Evolutionary conservation across 768 basidiomycete species (phyloP).

Genomic region (Terana coerulea): DNA sequence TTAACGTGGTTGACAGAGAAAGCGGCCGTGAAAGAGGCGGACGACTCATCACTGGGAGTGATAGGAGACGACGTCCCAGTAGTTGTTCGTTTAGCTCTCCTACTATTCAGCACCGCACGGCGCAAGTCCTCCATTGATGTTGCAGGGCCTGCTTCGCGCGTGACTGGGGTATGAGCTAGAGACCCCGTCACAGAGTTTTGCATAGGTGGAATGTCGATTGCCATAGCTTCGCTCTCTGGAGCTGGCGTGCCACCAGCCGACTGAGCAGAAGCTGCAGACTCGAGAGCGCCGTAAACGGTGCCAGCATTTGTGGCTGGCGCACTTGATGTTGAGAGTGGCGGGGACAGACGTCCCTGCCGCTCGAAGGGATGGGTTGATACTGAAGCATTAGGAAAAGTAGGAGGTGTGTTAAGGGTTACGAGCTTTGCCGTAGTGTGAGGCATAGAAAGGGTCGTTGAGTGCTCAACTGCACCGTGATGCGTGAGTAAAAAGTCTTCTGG

Average conservation of each 20-base stretch:
- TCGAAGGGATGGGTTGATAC: no score
- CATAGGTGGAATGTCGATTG: neutral
- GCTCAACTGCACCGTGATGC: no score
- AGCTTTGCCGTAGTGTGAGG: no score
- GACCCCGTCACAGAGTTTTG: neutral
- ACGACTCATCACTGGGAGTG: slow-evolving; percentile 18
- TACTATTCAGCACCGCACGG: slow-evolving; percentile 31
- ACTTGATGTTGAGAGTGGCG: no score
- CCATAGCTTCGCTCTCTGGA: neutral
- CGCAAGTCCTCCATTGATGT: slow-evolving; percentile 34
- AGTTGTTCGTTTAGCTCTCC: slow-evolving; percentile 23
- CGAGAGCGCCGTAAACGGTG: slow-evolving; percentile 1
- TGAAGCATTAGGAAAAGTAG: no score
- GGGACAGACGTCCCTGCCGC: no score
- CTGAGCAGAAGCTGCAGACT: slow-evolving; percentile 8
- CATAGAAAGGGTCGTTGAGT: no score
- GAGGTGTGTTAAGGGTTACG: no score
- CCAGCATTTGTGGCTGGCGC: neutral
- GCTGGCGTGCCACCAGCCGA: neutral
- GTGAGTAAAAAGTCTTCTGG: no score
- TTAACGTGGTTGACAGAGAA: neutral
- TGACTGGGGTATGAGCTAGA: neutral
- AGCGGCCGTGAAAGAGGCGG: slow-evolving; percentile 33
- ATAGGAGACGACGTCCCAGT: neutral
- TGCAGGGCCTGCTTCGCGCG: slow-evolving; percentile 20